A percentile compares a stretch with the other conserved stretches of the same genome.
phyloP scores from a whole-genome alignment of 2,329 filamentous ascomycete species.

The Cordyceps javanica region DNA sequence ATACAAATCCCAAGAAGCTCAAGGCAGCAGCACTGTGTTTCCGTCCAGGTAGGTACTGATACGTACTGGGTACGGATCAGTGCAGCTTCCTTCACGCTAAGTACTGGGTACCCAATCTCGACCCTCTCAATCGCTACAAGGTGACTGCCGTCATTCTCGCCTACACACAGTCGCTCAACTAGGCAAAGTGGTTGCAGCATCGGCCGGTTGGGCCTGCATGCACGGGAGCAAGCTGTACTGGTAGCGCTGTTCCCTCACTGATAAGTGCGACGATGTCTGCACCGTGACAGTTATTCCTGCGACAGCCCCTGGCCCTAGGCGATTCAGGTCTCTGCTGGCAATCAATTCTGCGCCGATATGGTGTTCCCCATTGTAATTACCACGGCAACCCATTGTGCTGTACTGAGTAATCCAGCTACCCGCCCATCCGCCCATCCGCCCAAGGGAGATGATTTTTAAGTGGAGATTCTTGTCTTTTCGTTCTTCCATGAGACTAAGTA shows the following conservation, averaged over 20 bases:
- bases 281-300: background rate
- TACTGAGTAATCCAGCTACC: background rate
- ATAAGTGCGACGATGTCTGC: background rate
- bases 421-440: too few relatives aligned
- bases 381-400: background rate
- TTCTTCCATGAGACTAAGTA: too few relatives aligned
- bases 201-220: background rate
- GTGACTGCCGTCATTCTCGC: too few relatives aligned
- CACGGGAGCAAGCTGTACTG: background rate
- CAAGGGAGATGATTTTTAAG: background rate
- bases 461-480: too few relatives aligned
- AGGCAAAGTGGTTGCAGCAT: slow-evolving; percentile 5
- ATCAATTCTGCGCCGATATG: background rate
- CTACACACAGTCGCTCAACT: background rate
- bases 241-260: background rate
- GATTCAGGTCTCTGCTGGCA: background rate
- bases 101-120: too few relatives aligned
- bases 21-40: too few relatives aligned
- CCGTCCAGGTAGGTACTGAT: background rate
- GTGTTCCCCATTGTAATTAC: background rate
- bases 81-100: too few relatives aligned
- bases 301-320: background rate
- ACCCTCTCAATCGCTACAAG: too few relatives aligned
- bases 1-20: background rate
- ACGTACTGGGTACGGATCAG: too few relatives aligned